Evolutionary conservation across 169 alveolate genomes (phyloP).

Genomic region (Perkinsus olseni): DNA sequence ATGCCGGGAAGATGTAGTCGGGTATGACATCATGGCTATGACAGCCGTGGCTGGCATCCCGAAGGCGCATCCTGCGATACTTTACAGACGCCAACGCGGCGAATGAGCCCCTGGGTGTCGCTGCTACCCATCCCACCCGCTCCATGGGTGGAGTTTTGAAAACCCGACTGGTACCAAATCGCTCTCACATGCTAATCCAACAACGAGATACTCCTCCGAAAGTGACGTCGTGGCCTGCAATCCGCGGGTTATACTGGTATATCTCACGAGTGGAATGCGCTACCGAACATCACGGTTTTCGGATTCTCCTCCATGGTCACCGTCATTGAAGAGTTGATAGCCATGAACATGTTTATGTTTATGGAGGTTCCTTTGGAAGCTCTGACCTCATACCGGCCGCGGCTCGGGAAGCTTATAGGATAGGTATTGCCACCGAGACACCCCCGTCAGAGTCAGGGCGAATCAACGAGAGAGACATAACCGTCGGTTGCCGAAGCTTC

Average conservation of each 20-base stretch:
- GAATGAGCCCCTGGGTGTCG: not conserved
- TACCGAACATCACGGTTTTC: constrained; percentile 43
- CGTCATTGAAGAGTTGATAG: constrained; percentile 84
- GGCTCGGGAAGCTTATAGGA: no score
- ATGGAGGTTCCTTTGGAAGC: constrained; percentile 20
- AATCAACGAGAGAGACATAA: no score
- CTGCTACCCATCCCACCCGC: constrained; percentile 43
- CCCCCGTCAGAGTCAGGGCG: no score
- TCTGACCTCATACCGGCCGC: no score
- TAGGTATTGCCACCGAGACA: no score
- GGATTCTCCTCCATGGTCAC: constrained; percentile 78
- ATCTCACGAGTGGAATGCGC: not conserved
- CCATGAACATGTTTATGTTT: constrained; percentile 79
- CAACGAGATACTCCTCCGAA: constrained; percentile 96
- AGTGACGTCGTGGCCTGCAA: constrained; percentile 90
- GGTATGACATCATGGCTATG: constrained; percentile 86
- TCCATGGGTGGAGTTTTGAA: constrained; percentile 92
- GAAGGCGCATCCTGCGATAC: constrained; percentile 91
- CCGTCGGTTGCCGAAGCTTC: no score
- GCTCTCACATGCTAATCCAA: constrained; percentile 80
- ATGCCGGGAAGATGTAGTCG: constrained; percentile 95
- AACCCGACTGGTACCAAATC: constrained; percentile 83
- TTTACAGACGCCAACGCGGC: constrained; percentile 36
- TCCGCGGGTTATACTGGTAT: not conserved
- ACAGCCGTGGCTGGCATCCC: constrained; percentile 88